phyloP scores from a whole-genome alignment of 768 basidiomycete species.

The Russula abietina region DNA sequence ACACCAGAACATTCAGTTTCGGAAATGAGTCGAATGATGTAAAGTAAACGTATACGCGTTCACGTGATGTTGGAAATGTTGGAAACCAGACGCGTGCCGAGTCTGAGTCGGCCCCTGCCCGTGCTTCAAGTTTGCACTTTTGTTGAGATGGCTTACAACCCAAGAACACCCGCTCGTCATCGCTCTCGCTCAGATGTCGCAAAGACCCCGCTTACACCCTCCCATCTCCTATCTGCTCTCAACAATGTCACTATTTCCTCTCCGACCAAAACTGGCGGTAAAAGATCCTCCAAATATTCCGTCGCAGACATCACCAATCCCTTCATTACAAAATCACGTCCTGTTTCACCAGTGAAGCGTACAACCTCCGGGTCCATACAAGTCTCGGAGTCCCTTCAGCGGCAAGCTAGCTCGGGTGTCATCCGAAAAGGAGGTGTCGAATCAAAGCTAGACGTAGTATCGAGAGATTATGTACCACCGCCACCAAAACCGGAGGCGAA shows the following conservation, averaged over 20 bases:
- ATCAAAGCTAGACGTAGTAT: slow-evolving; percentile 69
- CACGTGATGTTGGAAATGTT: slow-evolving; percentile 21
- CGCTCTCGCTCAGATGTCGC: slow-evolving; percentile 44
- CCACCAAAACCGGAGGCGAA: slow-evolving; percentile 51
- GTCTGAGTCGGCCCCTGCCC: too few relatives aligned
- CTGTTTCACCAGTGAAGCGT: slow-evolving; percentile 62
- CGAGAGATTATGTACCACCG: slow-evolving; percentile 69
- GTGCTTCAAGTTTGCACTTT: background rate
- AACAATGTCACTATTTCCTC: slow-evolving; percentile 34
- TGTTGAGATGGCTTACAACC: slow-evolving; percentile 29
- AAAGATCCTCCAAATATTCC: slow-evolving; percentile 28
- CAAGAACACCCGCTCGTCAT: slow-evolving; percentile 44
- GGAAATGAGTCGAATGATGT: too few relatives aligned
- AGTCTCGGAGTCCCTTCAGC: slow-evolving; percentile 48
- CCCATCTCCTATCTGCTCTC: slow-evolving; percentile 35
- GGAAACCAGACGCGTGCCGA: slow-evolving; percentile 1
- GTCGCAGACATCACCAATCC: slow-evolving; percentile 54
- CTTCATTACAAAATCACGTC: slow-evolving; percentile 51
- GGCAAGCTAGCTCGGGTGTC: slow-evolving; percentile 61
- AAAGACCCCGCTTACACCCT: slow-evolving; percentile 45
- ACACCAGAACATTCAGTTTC: too few relatives aligned
- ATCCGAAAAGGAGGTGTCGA: slow-evolving; percentile 75
- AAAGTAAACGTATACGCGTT: too few relatives aligned
- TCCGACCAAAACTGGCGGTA: slow-evolving; percentile 30
- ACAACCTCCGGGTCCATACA: slow-evolving; percentile 43